Conservation (phyloP, 2,329 filamentous ascomycete genomes). For the Zasmidium cellare region DNA sequence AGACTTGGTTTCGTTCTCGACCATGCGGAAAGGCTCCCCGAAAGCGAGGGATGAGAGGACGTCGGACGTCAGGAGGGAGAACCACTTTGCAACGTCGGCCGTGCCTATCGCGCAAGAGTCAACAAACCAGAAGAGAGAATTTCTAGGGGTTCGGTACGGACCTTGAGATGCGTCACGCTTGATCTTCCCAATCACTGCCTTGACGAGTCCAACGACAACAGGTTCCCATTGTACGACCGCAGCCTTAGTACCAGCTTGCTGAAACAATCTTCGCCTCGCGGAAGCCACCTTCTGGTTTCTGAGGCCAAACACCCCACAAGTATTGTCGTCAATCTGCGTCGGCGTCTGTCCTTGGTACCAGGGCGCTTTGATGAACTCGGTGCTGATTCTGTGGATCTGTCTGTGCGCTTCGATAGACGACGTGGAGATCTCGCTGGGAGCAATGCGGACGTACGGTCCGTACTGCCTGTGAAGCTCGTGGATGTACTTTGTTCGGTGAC, state of each 20-base stretch:
- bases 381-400: slow-evolving; percentile 25
- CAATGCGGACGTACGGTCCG: slow-evolving; percentile 25
- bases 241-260: background rate
- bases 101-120: slow-evolving; percentile 16
- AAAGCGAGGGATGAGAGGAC: slow-evolving; percentile 23
- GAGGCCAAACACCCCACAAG: slow-evolving; percentile 1
- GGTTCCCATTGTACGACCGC: slow-evolving; percentile 31
- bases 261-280: background rate
- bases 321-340: background rate
- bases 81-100: slow-evolving; percentile 39
- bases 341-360: slow-evolving; percentile 1
- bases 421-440: slow-evolving; percentile 25
- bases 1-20: slow-evolving; percentile 2
- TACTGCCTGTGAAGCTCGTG: slow-evolving; percentile 31
- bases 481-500: slow-evolving; percentile 1
- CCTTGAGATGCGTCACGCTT: slow-evolving; percentile 20
- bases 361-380: slow-evolving; percentile 20
- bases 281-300: background rate
- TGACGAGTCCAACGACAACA: slow-evolving; percentile 32
- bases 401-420: slow-evolving; percentile 23
- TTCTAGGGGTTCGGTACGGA: background rate
- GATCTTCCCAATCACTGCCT: slow-evolving; percentile 33
- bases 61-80: slow-evolving; percentile 38
- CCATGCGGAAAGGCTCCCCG: background rate
- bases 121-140: background rate